These are phyloP conservation scores for Trichoderma asperellum DNA, from an alignment of 2,329 filamentous ascomycete species.

Conservation along the genomic window DNA sequence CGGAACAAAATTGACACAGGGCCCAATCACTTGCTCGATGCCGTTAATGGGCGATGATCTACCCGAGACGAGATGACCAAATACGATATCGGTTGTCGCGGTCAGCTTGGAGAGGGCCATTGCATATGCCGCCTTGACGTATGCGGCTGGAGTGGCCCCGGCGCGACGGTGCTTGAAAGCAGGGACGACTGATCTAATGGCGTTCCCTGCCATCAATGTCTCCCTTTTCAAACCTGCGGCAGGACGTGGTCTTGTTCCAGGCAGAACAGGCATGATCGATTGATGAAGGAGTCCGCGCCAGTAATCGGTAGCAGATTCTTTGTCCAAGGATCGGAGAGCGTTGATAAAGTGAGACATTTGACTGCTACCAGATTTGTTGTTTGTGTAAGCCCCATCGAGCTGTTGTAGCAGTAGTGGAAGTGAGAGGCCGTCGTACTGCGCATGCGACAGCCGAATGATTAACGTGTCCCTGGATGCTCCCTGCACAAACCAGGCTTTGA, in stretches of 20 bases:
- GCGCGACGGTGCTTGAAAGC: conserved; percentile 17
- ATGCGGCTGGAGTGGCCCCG: conserved; percentile 38
- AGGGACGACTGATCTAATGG: too few relatives aligned
- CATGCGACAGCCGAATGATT: conserved; percentile 47
- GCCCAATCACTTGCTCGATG: conserved; percentile 43
- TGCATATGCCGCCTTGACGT: conserved; percentile 49
- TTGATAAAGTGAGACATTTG: conserved; percentile 35
- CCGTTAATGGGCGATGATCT: conserved; percentile 44
- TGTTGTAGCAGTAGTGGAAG: conserved; percentile 44
- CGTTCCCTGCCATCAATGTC: background rate
- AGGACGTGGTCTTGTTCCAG: background rate
- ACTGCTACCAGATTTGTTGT: conserved; percentile 31
- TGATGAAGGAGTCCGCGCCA: conserved; percentile 49
- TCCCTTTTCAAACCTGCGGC: background rate
- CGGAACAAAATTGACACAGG: conserved; percentile 48
- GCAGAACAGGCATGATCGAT: conserved; percentile 31
- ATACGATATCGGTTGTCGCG: conserved; percentile 44
- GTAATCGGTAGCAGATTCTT: conserved; percentile 39
- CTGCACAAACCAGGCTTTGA: too few relatives aligned
- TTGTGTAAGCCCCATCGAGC: conserved; percentile 40
- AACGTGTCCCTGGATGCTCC: background rate
- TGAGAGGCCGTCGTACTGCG: conserved; percentile 53
- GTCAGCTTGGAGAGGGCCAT: conserved; percentile 44
- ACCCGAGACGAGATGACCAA: conserved; percentile 46
- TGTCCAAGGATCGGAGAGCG: background rate